Conservation (phyloP, 768 basidiomycete species). For the Boletus bicolor region DNA sequence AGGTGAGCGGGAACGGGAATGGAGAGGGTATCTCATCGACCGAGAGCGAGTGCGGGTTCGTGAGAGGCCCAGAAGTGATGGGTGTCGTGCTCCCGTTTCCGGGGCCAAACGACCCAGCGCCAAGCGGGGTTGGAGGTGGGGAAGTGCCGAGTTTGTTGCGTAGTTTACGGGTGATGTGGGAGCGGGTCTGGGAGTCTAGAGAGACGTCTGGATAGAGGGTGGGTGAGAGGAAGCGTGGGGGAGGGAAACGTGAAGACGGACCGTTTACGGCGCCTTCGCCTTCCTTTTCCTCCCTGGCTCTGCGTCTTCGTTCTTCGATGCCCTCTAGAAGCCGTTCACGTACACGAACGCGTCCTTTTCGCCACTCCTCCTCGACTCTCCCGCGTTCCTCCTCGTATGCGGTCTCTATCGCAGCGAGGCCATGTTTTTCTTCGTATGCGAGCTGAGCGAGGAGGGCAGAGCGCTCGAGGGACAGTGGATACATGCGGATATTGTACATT, state of each 20-base stretch:
- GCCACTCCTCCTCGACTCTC: constrained; percentile 81
- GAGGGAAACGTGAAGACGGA: constrained; percentile 30
- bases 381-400: constrained; percentile 78
- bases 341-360: constrained; percentile 68
- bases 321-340: constrained; percentile 78
- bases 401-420: constrained; percentile 61
- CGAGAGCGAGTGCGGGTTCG: constrained; percentile 80
- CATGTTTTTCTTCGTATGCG: constrained; percentile 63
- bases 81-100: constrained; percentile 47
- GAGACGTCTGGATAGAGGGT: constrained; percentile 55
- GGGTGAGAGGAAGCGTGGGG: neutral
- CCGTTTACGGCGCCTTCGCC: constrained; percentile 78
- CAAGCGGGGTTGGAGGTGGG: constrained; percentile 72
- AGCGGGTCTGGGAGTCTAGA: constrained; percentile 71
- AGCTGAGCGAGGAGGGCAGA: constrained; percentile 68
- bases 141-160: constrained; percentile 78
- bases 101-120: constrained; percentile 33
- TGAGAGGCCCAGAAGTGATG: constrained; percentile 65
- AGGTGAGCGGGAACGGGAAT: constrained; percentile 72
- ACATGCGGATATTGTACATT: constrained; percentile 67
- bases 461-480: constrained; percentile 73
- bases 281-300: constrained; percentile 86
- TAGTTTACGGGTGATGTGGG: constrained; percentile 80
- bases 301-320: constrained; percentile 74
- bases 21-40: constrained; percentile 86